Percentiles rank a stretch among this genome's conserved stretches.
Conservation (phyloP, 2,329 filamentous ascomycete species). For the Phyllosticta citrichinensis region DNA sequence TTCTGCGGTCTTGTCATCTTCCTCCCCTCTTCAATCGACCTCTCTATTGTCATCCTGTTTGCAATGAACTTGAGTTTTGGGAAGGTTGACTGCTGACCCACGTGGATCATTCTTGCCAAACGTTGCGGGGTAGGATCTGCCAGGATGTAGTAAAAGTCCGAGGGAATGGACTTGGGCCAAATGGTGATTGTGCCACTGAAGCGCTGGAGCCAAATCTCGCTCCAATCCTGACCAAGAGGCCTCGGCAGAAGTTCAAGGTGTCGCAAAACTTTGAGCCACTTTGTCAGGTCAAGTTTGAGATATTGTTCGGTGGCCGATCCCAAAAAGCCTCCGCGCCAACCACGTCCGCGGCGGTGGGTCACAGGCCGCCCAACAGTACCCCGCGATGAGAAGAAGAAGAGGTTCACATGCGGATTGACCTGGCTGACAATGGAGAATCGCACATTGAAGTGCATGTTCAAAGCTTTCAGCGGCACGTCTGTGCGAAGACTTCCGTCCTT, state of each 20-base stretch:
- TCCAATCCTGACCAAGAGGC: slow-evolving; percentile 91
- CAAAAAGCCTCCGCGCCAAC: slow-evolving; percentile 41
- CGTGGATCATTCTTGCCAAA: slow-evolving; percentile 78
- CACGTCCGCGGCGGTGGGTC: slow-evolving; percentile 9
- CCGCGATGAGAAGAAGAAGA: slow-evolving; percentile 96
- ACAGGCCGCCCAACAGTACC: slow-evolving; percentile 76
- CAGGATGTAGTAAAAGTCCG: slow-evolving; percentile 79
- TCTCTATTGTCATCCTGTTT: slow-evolving; percentile 79
- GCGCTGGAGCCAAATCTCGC: slow-evolving; percentile 87
- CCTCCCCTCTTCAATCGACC: slow-evolving; percentile 49
- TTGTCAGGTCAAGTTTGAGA: slow-evolving; percentile 90
- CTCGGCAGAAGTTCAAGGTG: slow-evolving; percentile 87
- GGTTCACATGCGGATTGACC: slow-evolving; percentile 95
- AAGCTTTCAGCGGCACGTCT: slow-evolving; percentile 85
- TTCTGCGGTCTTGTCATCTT: slow-evolving; percentile 27
- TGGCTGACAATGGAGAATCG: slow-evolving; percentile 85
- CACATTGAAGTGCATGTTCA: slow-evolving; percentile 97
- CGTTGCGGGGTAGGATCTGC: slow-evolving; percentile 68
- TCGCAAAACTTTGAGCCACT: slow-evolving; percentile 92
- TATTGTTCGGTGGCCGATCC: slow-evolving; percentile 89
- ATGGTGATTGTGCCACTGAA: slow-evolving; percentile 94
- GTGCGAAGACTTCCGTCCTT: slow-evolving; percentile 92
- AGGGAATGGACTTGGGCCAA: slow-evolving; percentile 72
- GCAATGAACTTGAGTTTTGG: slow-evolving; percentile 85
- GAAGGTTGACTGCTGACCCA: slow-evolving; percentile 80